Evolutionary conservation across 441 rosid species (phyloP), one percentile per base, ranked within the genome.

Genomic region (Dalechampia spathulata): DNA sequence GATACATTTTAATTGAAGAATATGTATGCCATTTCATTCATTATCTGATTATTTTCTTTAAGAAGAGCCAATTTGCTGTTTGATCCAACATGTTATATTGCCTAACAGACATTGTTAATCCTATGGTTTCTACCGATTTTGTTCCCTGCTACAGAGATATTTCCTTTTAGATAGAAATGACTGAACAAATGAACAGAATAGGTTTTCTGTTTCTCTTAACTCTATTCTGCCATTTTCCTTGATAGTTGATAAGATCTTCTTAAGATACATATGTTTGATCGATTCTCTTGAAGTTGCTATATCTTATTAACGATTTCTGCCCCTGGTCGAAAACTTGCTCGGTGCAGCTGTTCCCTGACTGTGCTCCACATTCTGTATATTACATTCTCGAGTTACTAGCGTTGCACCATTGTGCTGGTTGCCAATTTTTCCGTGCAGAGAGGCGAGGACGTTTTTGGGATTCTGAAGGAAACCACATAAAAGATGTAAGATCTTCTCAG

Each of bases 281-380:
- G 13, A n/a, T n/a, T n/a, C n/a, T n/a, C n/a, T n/a, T n/a, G n/a
- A n/a, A n/a, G n/a, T n/a, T n/a, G n/a, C n/a, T n/a, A n/a, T n/a
- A n/a, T n/a, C n/a, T 15, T 39, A 13, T 42, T 64, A 49, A 44
- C 25, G 37, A 48, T 44, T 57, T 59, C 1, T 20, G 6, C 20
- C 23, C 21, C 8, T 55, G 41, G 41, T 7, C 10, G 16, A 11
- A 25, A n/a, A n/a, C n/a, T n/a, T n/a, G 63, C 47, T 50, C 50
- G 52, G 44, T 70, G 84, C 83, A 90, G 97, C 97, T 93, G 60
- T 81, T 80, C 60, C 97, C 97, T 14, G 97, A 87, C 54, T 85
- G 93, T 57, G 92, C 99, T 50, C 99, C 99, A 20, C 77, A 70
- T 67, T 93, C 97, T 12, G 92, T 85, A 60, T 69, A 75, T 68